These are phyloP conservation scores for Bauhinia variegata DNA, from an alignment of 306 rosid genomes.

Conservation along the genomic window DNA sequence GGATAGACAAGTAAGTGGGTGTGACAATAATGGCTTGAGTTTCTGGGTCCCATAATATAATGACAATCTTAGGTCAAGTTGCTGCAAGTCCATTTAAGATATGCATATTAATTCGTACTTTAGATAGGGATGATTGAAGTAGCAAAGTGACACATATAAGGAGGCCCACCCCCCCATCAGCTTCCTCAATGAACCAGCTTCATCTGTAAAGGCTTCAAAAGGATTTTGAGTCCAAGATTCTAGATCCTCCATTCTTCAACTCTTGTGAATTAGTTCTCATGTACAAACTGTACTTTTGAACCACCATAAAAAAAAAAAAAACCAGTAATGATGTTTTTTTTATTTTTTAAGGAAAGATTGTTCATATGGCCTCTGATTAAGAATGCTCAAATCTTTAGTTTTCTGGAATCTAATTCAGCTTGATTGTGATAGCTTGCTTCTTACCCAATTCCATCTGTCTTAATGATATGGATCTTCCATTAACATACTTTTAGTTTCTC, in stretches of 20 bases:
- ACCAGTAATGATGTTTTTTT: background rate
- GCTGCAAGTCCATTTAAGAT: slow-evolving; percentile 11
- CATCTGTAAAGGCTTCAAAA: background rate
- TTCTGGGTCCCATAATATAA: slow-evolving; percentile 42
- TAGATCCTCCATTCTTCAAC: slow-evolving; percentile 10
- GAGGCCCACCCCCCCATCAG: background rate
- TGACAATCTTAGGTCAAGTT: slow-evolving; percentile 34
- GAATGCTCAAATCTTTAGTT: no score
- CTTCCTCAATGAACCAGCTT: background rate
- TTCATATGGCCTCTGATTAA: no score
- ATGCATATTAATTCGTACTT: slow-evolving; percentile 36
- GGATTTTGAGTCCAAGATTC: slow-evolving; percentile 9
- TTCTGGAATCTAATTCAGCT: no score
- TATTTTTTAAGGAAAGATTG: no score
- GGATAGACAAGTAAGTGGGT: slow-evolving; percentile 11
- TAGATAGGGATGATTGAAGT: slow-evolving; percentile 29
- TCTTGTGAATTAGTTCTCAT: background rate
- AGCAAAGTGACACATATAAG: background rate
- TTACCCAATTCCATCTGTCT: no score
- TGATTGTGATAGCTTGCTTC: no score
- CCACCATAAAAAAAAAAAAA: background rate
- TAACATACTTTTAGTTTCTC: no score
- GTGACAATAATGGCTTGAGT: slow-evolving; percentile 9
- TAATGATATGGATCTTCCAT: no score
- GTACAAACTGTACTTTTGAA: background rate